Percentiles rank a stretch among this genome's conserved stretches.
Evolutionary conservation across 306 rosid species (phyloP).

Genomic region (Vigna nakashimae): DNA sequence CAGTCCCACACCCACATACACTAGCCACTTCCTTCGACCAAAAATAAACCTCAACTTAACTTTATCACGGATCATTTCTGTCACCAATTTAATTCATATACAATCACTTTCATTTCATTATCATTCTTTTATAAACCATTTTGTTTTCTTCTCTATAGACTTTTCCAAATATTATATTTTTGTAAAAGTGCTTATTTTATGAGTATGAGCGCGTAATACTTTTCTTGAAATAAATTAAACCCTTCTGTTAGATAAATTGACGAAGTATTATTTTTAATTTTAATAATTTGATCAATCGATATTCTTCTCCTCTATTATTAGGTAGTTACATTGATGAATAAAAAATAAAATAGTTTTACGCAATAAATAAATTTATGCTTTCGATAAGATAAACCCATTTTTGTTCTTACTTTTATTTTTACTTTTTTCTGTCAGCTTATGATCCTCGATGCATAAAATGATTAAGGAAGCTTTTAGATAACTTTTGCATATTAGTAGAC

Average conservation of each 20-base stretch:
- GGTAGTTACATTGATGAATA: too few species aligned
- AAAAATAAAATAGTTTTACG: too few species aligned
- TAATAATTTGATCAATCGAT: not conserved
- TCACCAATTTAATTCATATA: not conserved
- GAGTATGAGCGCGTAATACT: too few species aligned
- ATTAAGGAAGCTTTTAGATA: not conserved
- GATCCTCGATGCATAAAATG: not conserved
- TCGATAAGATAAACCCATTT: too few species aligned
- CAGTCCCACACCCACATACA: not conserved
- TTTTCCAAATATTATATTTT: too few species aligned
- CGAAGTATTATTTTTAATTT: not conserved
- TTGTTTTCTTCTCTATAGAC: too few species aligned
- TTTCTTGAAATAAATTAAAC: not conserved
- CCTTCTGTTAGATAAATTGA: not conserved
- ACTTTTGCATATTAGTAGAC: not conserved
- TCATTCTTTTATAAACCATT: not conserved
- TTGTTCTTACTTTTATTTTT: too few species aligned
- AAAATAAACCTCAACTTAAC: not conserved
- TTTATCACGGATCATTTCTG: not conserved
- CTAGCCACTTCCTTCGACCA: slow-evolving; percentile 11
- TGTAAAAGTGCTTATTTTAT: too few species aligned
- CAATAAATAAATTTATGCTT: too few species aligned
- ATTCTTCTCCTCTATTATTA: not conserved
- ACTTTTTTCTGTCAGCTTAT: not conserved
- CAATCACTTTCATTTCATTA: not conserved